Conservation (phyloP, 352 stramenopile species). For the Stramenopiles sp. region DNA sequence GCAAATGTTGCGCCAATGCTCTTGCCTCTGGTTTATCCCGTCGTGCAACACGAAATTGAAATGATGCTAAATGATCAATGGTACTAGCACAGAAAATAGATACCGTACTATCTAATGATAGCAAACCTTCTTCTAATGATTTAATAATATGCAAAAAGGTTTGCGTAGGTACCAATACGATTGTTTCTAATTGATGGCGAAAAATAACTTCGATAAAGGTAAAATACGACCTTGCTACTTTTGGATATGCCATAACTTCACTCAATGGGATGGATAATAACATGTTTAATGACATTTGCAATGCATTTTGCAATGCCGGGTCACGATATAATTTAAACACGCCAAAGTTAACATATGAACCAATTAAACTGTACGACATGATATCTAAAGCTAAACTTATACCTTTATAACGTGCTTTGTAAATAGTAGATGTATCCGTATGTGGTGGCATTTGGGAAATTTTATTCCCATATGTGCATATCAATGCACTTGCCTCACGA, state of each 20-base stretch:
- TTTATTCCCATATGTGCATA: conserved; percentile 78
- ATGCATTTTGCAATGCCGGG: conserved; percentile 66
- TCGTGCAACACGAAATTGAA: neutral
- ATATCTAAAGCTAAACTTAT: conserved; percentile 78
- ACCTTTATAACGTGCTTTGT: conserved; percentile 92
- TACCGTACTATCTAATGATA: conserved; percentile 13
- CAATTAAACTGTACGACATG: conserved; percentile 27
- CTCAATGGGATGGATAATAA: conserved; percentile 79
- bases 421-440: conserved; percentile 33
- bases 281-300: conserved; percentile 82
- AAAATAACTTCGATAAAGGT: conserved; percentile 95
- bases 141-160: conserved; percentile 89
- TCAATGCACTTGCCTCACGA: conserved; percentile 74
- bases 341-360: conserved; percentile 96
- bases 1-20: neutral
- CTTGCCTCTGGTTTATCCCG: neutral
- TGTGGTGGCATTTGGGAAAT: conserved; percentile 9
- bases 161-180: conserved; percentile 66
- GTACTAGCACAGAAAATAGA: conserved; percentile 1
- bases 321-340: conserved; percentile 98
- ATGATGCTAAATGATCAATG: conserved; percentile 30
- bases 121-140: conserved; percentile 62
- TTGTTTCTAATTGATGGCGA: conserved; percentile 80
- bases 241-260: conserved; percentile 86
- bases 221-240: conserved; percentile 92